Evolutionary conservation across 306 rosid species (phyloP).

Genomic region (Myrica gale): DNA sequence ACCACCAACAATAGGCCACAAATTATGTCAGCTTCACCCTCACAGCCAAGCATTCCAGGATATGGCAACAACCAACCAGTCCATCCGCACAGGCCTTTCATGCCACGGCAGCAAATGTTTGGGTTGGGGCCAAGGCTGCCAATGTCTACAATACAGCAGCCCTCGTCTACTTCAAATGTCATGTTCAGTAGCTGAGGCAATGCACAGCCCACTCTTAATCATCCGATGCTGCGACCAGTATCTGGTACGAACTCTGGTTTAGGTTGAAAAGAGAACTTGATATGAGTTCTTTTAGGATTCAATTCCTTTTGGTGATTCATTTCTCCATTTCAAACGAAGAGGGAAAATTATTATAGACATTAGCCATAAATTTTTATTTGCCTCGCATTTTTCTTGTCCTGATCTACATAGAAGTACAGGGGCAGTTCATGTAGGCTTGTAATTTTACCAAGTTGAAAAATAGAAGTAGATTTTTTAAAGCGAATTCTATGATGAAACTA

Average conservation of each 20-base stretch:
- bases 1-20: slow-evolving; percentile 69
- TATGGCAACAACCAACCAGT: slow-evolving; percentile 65
- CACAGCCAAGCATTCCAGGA: slow-evolving; percentile 85
- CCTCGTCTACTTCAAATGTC: slow-evolving; percentile 61
- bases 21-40: slow-evolving; percentile 66
- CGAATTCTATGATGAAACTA: slow-evolving; percentile 4
- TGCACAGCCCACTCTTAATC: slow-evolving; percentile 59
- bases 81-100: slow-evolving; percentile 81
- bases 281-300: slow-evolving; percentile 35
- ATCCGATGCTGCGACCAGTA: slow-evolving; percentile 83
- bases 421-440: slow-evolving; percentile 46
- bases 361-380: slow-evolving; percentile 32
- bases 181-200: slow-evolving; percentile 69
- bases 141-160: slow-evolving; percentile 67
- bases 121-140: slow-evolving; percentile 93
- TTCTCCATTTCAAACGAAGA: slow-evolving; percentile 43
- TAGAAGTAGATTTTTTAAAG: slow-evolving; percentile 6
- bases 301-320: slow-evolving; percentile 41
- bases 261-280: slow-evolving; percentile 57
- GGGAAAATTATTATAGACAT: slow-evolving; percentile 41
- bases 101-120: slow-evolving; percentile 72
- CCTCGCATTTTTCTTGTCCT: slow-evolving; percentile 29
- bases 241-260: slow-evolving; percentile 86
- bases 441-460: slow-evolving; percentile 48
- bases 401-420: slow-evolving; percentile 19